Conservation (phyloP, 2,329 filamentous ascomycete genomes). For the Parafenestella ontariensis region DNA sequence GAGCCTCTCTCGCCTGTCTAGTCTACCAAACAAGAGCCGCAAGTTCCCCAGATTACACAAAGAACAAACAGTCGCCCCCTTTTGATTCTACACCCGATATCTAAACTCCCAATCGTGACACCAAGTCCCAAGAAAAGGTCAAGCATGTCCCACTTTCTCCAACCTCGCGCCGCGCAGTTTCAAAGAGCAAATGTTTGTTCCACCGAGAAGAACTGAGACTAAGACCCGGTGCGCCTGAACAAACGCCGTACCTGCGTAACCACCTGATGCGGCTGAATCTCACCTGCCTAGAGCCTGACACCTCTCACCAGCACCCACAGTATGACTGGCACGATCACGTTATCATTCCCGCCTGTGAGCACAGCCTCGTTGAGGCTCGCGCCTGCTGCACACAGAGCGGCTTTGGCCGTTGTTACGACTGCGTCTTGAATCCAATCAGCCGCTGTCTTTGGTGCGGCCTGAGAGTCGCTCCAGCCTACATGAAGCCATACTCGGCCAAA, state of each 20-base stretch:
- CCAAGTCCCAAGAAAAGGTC: no score
- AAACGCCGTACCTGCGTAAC: constrained; percentile 14
- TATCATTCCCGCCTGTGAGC: constrained; percentile 95
- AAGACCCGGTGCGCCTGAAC: not conserved
- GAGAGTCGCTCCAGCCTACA: constrained; percentile 68
- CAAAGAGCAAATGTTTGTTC: not conserved
- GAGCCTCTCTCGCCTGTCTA: no score
- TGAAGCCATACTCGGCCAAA: constrained; percentile 76
- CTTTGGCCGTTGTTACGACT: constrained; percentile 60
- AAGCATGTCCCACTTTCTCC: no score
- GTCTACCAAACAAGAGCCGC: no score
- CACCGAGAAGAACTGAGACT: no score
- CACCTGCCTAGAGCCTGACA: constrained; percentile 54
- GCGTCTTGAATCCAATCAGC: constrained; percentile 33
- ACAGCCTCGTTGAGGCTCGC: constrained; percentile 95
- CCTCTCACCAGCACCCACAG: constrained; percentile 92
- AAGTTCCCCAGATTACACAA: no score
- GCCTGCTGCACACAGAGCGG: constrained; percentile 72
- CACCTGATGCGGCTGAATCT: constrained; percentile 4
- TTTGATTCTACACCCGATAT: no score
- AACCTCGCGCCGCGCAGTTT: no score
- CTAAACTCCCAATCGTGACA: no score
- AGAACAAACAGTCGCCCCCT: no score
- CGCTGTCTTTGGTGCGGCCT: constrained; percentile 51
- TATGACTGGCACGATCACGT: constrained; percentile 93